Evolutionary conservation across 2,329 filamentous ascomycete species (phyloP), one percentile per base, ranked within the genome.

Genomic region (Piedraia hortae): DNA sequence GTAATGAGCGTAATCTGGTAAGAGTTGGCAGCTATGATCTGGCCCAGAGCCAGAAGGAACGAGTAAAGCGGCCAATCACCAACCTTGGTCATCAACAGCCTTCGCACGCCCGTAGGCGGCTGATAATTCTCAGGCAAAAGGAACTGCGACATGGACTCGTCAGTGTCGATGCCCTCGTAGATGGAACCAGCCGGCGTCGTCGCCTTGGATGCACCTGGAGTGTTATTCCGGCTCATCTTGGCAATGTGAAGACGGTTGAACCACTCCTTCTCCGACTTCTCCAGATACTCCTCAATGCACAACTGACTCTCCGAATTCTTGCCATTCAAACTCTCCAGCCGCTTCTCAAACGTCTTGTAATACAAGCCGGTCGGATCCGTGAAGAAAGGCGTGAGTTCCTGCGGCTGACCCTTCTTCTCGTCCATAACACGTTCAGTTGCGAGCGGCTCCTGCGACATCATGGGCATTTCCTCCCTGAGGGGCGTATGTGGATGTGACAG

Each of bases 1-100:
- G 61, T 63, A 10, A 71, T 49, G n/a, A 71, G 49, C 1, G 62
- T 66, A 34, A 70, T 61, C 35, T 70, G 65, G 41, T 68, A 68
- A 0, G 61, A 67, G 40, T 66, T 68, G 25, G 61, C 59, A 1
- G 63, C 59, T 21, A 68, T 57, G 28, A 68, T 59, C 33, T 68
- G 62, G 11, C 59, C 58, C 16, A 65, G 47, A 5, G 60, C 60
- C 10, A 68, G 51, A 20, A 68, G 48, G 28, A 67, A 50, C 3
- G 59, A 55, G 37, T 68, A 68, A 4, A 66, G 36, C 0, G 62
- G 63, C 62, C 62, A 68, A 32, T 65, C 59, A n/a, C 57, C 57
- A 24, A 66, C 39, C 16, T 59, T 57, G 25, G 53, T 45, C 28
- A 58, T 50, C 42, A 66, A 52, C 32, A 53, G 43, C 27, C 60